Evolutionary conservation across 352 stramenopile species (phyloP).

Genomic region (Pythium graminicola): DNA sequence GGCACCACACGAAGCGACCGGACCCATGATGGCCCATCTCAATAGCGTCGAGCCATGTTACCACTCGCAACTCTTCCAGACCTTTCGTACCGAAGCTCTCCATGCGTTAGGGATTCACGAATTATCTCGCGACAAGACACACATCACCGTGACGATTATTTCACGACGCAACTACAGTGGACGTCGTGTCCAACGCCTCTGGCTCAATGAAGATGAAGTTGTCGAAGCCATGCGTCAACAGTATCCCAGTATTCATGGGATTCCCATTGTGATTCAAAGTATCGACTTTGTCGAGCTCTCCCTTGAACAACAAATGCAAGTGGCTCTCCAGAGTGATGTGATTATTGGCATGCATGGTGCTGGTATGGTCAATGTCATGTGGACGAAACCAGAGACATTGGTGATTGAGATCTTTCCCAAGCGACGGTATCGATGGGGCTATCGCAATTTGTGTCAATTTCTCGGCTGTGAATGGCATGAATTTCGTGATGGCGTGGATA

Average conservation of each 20-base stretch:
- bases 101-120: not conserved
- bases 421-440: conserved; percentile 47
- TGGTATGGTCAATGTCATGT: conserved; percentile 71
- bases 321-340: conserved; percentile 60
- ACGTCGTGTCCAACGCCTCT: conserved; percentile 21
- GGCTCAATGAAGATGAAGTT: conserved; percentile 30
- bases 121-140: not conserved
- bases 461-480: conserved; percentile 59
- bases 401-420: conserved; percentile 76
- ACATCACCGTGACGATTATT: conserved; percentile 25
- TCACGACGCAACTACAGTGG: conserved; percentile 24
- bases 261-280: conserved; percentile 38
- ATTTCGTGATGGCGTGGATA: conserved; percentile 29
- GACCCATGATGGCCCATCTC: conserved; percentile 67
- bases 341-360: conserved; percentile 80
- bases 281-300: conserved; percentile 62
- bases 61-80: conserved; percentile 39
- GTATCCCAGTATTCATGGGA: conserved; percentile 8
- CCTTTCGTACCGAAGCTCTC: conserved; percentile 34
- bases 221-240: conserved; percentile 12
- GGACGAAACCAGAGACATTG: conserved; percentile 40
- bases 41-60: conserved; percentile 56
- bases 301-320: conserved; percentile 51
- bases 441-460: conserved; percentile 72
- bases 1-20: conserved; percentile 42